phyloP scores from a whole-genome alignment of 768 basidiomycete genomes.

The Hygrocybe coccinea region DNA sequence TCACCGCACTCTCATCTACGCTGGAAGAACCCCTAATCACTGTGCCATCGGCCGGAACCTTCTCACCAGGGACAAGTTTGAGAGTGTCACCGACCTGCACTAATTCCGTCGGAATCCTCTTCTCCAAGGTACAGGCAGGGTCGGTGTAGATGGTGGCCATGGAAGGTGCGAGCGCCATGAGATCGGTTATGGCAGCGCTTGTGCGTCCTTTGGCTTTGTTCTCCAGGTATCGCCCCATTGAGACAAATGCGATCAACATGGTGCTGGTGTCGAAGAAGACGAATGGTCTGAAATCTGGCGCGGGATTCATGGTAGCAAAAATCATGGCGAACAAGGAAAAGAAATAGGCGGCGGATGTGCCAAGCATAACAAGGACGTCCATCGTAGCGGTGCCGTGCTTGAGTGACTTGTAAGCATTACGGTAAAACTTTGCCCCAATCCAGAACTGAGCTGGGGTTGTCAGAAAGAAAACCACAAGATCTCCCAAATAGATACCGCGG shows the following conservation, averaged over 20 bases:
- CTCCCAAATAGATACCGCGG: conserved; percentile 74
- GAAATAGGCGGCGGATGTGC: conserved; percentile 88
- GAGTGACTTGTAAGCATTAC: conserved; percentile 84
- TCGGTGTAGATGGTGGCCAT: conserved; percentile 97
- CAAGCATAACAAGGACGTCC: conserved; percentile 96
- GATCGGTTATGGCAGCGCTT: conserved; percentile 90
- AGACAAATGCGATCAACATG: conserved; percentile 97
- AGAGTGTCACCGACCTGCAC: conserved; percentile 91
- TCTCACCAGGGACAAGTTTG: conserved; percentile 94
- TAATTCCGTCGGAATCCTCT: conserved; percentile 89
- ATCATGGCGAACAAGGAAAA: conserved; percentile 78
- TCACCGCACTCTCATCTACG: conserved; percentile 94
- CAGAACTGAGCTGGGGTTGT: conserved; percentile 93
- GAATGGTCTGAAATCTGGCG: conserved; percentile 70
- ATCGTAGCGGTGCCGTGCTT: conserved; percentile 90
- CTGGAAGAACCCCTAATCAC: conserved; percentile 82
- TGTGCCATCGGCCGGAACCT: conserved; percentile 91
- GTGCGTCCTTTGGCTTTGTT: conserved; percentile 97
- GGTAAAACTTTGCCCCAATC: conserved; percentile 84
- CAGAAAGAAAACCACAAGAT: conserved; percentile 67
- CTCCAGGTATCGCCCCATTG: conserved; percentile 90
- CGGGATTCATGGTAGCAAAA: conserved; percentile 56
- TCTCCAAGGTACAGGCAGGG: conserved; percentile 72
- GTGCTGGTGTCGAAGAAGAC: conserved; percentile 99
- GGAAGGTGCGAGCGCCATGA: conserved; percentile 91